A percentile compares a stretch with the other conserved stretches of the same genome.
These are phyloP conservation scores for Myriangium duriaei DNA, from an alignment of 2,329 filamentous ascomycete species.

Conservation along the genomic window DNA sequence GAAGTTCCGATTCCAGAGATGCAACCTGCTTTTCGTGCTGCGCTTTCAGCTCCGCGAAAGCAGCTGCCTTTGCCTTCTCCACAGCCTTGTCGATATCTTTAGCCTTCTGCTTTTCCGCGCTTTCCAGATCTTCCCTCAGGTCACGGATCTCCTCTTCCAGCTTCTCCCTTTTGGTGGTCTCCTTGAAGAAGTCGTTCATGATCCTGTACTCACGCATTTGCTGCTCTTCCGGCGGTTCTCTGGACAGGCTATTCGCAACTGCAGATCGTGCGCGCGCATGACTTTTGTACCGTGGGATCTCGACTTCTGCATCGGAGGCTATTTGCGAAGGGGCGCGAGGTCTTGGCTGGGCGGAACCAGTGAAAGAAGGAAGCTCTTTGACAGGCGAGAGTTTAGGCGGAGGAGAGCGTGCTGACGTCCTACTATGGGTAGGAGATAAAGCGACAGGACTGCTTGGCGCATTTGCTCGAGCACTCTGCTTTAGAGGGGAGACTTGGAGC, in stretches of 20 bases:
- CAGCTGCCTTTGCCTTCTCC: not conserved
- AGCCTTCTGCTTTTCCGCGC: not conserved
- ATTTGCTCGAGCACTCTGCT: not conserved
- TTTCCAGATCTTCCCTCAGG: slow-evolving; percentile 11
- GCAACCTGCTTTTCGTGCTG: slow-evolving; percentile 7
- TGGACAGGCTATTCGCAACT: slow-evolving; percentile 8
- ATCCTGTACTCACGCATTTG: slow-evolving; percentile 11
- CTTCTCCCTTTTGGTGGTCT: slow-evolving; percentile 10
- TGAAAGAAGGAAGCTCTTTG: slow-evolving; percentile 2
- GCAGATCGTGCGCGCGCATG: slow-evolving; percentile 11
- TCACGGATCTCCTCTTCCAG: slow-evolving; percentile 10
- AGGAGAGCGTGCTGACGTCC: not conserved
- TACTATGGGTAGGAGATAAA: not conserved
- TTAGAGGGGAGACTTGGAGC: not conserved
- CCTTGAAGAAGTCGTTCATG: slow-evolving; percentile 13
- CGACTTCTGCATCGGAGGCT: slow-evolving; percentile 11
- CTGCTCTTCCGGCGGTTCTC: slow-evolving; percentile 11
- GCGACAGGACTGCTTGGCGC: not conserved
- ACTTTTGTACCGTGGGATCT: slow-evolving; percentile 8
- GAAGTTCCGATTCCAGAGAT: slow-evolving; percentile 14
- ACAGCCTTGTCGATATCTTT: slow-evolving; percentile 8
- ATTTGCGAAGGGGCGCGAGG: slow-evolving; percentile 3
- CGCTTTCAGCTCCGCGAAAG: not conserved
- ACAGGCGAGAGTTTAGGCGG: slow-evolving; percentile 3
- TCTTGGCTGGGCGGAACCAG: not conserved